Percentiles rank a stretch among this genome's conserved stretches.
Evolutionary conservation across 176 grass and related monocot genomes (phyloP).

Genomic region (Oryza brachyantha): DNA sequence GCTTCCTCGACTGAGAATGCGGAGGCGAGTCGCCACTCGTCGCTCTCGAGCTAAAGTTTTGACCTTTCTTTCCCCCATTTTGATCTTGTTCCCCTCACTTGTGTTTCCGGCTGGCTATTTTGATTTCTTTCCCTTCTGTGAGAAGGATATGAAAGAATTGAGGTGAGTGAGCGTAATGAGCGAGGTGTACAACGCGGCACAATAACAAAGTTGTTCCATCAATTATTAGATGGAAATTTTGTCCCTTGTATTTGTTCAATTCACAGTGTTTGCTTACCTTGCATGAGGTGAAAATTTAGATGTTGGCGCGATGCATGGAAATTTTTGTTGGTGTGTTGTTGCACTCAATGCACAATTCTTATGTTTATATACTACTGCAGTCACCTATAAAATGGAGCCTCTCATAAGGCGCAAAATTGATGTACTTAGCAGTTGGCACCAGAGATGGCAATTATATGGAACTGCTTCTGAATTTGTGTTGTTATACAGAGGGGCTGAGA

Average conservation of each 20-base stretch:
- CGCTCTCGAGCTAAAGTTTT: constrained; percentile 52
- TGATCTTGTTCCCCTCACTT: background rate
- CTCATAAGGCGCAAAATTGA: background rate
- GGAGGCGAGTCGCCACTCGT: constrained; percentile 47
- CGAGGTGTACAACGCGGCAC: constrained; percentile 28
- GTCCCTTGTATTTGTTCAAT: constrained; percentile 21
- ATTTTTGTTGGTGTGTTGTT: background rate
- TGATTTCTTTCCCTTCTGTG: constrained; percentile 18
- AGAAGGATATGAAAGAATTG: background rate
- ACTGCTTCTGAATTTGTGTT: constrained; percentile 24
- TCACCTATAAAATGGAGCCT: background rate
- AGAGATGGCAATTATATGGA: background rate
- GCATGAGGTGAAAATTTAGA: background rate
- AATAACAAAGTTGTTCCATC: constrained; percentile 32
- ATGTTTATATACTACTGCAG: background rate
- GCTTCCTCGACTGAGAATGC: constrained; percentile 63
- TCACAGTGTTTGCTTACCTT: background rate
- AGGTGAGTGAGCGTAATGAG: constrained; percentile 37
- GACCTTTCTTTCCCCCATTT: background rate
- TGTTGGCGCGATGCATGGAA: background rate
- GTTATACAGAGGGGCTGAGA: background rate
- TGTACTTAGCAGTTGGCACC: background rate
- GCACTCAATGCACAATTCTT: background rate
- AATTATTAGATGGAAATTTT: constrained; percentile 44
- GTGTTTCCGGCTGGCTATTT: constrained; percentile 52